Conservation (phyloP, 2,329 filamentous ascomycete species). For the Claviceps purpurea region DNA sequence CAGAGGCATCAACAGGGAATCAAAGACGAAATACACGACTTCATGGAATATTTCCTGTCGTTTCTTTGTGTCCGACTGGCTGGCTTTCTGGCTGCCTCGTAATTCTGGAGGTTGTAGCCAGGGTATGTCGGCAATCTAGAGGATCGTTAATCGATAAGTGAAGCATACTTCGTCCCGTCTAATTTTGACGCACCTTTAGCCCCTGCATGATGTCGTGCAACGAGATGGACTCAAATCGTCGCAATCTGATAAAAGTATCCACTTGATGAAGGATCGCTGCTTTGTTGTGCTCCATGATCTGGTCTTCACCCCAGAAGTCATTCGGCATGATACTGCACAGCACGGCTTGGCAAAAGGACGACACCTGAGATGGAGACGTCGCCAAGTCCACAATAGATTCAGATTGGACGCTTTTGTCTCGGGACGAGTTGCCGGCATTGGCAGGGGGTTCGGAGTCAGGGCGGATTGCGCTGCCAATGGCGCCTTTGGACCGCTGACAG, state of each 20-base stretch:
- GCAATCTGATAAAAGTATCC: slow-evolving; percentile 63
- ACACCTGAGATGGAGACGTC: slow-evolving; percentile 55
- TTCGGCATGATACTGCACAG: slow-evolving; percentile 59
- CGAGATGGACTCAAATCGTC: slow-evolving; percentile 68
- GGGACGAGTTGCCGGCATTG: background rate
- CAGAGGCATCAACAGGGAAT: slow-evolving; percentile 79
- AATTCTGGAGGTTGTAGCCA: slow-evolving; percentile 56
- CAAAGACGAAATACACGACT: slow-evolving; percentile 83
- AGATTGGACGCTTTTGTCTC: slow-evolving; percentile 1
- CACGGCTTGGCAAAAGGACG: slow-evolving; percentile 73
- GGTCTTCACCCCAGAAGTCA: slow-evolving; percentile 56
- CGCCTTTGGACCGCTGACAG: background rate
- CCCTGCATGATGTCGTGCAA: slow-evolving; percentile 67
- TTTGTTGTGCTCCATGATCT: slow-evolving; percentile 45
- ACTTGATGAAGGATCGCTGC: slow-evolving; percentile 49
- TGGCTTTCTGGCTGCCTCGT: slow-evolving; percentile 37
- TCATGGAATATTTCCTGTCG: slow-evolving; percentile 69
- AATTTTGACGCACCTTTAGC: slow-evolving; percentile 47
- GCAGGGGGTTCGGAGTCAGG: background rate
- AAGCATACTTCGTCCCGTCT: background rate
- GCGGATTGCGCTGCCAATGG: background rate
- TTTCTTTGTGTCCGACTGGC: slow-evolving; percentile 60
- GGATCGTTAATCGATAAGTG: background rate
- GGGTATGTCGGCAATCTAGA: slow-evolving; percentile 48
- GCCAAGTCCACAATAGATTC: slow-evolving; percentile 51